Base-by-base conservation (phyloP, 371 early-diverging fungal genomes). In the Dinochytrium kinnereticum region DNA sequence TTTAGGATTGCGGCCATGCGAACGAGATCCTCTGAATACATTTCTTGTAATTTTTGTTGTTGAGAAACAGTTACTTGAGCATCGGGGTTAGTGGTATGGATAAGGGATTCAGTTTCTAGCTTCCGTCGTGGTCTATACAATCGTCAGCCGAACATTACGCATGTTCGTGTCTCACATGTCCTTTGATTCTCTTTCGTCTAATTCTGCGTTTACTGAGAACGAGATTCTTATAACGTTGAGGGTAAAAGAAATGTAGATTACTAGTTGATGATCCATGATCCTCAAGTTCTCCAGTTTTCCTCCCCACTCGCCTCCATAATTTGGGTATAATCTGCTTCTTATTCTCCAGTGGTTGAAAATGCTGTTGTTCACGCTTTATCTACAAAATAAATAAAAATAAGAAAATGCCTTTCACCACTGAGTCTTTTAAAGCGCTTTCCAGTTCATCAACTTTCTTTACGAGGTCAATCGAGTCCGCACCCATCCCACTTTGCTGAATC, bases 1-100 rank as follows among this genome's bases (percentile, higher is more conserved):
- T 74, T 74, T 59, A 74, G 33, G 19, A 39, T 51, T 31, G 51
- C 26, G 10, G 74, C 74, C 64, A 74, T 59, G 30, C 59, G 69
- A 19, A 64, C 61, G 24, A 74, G 30, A 59, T 74, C 74, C n/a
- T 68, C 74, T 3, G 74, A 74, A 21, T 57, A 59, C 24, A 28
- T 39, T 61, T 74, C 74, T 51, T 74, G 74, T 59, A 61, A 17
- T 33, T 26, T 24, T 30, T 44, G 33, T 39, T 74, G 69, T 49
- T 74, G 61, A 3, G 55, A 44, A 44, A 44, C 55, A n/a, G 61
- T 61, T n/a, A n/a, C n/a, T n/a, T n/a, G n/a, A n/a, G n/a, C n/a
- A n/a, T n/a, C n/a, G n/a, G n/a, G n/a, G n/a, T n/a, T n/a, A n/a
- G n/a, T n/a, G n/a, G n/a, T n/a, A n/a, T n/a, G n/a, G n/a, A n/a